Percentiles rank a stretch among this genome's conserved stretches.
phyloP scores from a whole-genome alignment of 2,329 filamentous ascomycete genomes.

The Paecilomyces sp. region DNA sequence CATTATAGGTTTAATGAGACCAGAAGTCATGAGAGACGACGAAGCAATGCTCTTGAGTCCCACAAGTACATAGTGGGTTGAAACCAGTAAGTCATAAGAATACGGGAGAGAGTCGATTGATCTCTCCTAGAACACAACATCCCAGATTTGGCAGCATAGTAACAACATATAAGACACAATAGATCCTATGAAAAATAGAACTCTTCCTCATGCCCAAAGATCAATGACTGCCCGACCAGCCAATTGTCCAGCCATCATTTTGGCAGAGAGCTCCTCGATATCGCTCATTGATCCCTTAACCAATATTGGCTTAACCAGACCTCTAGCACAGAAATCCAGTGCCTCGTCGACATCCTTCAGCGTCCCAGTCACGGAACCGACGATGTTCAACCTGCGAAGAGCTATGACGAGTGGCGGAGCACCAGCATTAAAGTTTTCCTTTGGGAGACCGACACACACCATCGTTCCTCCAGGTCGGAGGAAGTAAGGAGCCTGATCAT shows the following conservation, averaged over 20 bases:
- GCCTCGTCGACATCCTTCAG: constrained; percentile 41
- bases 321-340: constrained; percentile 38
- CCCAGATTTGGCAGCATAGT: not conserved
- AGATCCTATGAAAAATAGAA: not conserved
- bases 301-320: constrained; percentile 33
- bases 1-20: not conserved
- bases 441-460: constrained; percentile 30
- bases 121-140: not conserved
- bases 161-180: not conserved
- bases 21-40: not conserved
- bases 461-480: constrained; percentile 29
- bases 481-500: constrained; percentile 23
- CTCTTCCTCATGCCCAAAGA: constrained; percentile 34
- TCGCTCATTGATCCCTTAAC: constrained; percentile 32
- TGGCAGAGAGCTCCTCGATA: constrained; percentile 31
- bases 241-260: constrained; percentile 66
- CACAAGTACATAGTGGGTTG: not conserved
- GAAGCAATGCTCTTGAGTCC: not conserved
- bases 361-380: constrained; percentile 36
- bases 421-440: constrained; percentile 27
- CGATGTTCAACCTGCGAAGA: constrained; percentile 35
- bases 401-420: constrained; percentile 31
- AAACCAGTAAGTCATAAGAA: not conserved
- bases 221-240: constrained; percentile 81
- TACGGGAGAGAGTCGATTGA: not conserved